Evolutionary conservation across 2,329 filamentous ascomycete genomes (phyloP).

Genomic region (Nannizziopsis barbatae): DNA sequence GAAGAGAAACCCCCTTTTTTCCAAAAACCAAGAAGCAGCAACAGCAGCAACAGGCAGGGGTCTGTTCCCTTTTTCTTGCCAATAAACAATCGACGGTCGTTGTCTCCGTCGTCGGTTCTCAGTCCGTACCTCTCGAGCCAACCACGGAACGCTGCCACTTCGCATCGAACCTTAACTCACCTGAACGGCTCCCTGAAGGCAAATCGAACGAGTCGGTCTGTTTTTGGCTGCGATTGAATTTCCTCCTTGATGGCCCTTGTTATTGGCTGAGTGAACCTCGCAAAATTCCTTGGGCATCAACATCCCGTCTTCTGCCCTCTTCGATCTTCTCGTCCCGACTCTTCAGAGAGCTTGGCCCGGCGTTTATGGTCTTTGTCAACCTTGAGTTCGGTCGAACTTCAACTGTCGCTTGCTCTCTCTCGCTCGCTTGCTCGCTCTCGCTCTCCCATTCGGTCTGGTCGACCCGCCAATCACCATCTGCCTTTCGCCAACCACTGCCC

Average conservation of each 20-base stretch:
- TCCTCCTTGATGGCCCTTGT: not conserved
- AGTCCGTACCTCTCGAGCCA: not conserved
- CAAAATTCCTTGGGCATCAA: not conserved
- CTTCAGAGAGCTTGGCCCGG: not conserved
- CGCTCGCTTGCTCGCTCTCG: slow-evolving; percentile 1
- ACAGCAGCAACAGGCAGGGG: no score
- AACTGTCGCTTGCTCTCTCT: not conserved
- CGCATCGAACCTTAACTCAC: slow-evolving; percentile 6
- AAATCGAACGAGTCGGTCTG: slow-evolving; percentile 3
- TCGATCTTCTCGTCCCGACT: no score
- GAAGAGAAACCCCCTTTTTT: slow-evolving; percentile 2
- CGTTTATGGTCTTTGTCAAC: not conserved
- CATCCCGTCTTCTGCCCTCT: slow-evolving; percentile 1
- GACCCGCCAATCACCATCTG: slow-evolving; percentile 3
- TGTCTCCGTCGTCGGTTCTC: no score
- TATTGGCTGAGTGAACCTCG: not conserved
- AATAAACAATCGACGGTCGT: no score
- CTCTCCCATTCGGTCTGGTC: not conserved
- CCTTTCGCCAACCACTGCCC: not conserved
- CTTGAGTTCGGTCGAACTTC: not conserved
- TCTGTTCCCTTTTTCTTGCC: no score
- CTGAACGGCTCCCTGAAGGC: not conserved
- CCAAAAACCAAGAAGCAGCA: not conserved
- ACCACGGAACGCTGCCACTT: slow-evolving; percentile 10
- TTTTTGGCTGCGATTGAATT: not conserved